phyloP scores from a whole-genome alignment of 108 stramenopile genomes.

The Schizochytrium sp. region DNA sequence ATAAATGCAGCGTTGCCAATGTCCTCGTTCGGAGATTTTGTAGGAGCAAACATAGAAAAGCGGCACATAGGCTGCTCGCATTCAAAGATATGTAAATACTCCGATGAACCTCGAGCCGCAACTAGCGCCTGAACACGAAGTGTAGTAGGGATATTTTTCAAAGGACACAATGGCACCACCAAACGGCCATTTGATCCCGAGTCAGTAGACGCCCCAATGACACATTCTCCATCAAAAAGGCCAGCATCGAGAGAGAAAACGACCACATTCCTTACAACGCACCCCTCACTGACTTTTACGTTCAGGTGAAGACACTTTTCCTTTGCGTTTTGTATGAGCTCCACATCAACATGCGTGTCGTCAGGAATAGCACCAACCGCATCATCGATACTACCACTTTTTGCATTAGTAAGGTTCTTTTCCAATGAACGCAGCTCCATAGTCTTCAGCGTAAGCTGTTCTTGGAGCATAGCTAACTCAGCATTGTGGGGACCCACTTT shows the following conservation, averaged over 20 bases:
- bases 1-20: neutral
- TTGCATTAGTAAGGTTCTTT: conserved; percentile 1
- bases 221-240: conserved; percentile 67
- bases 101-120: conserved; percentile 63
- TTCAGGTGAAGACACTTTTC: conserved; percentile 13
- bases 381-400: conserved; percentile 1
- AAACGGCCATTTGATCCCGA: neutral
- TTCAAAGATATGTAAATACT: conserved; percentile 72
- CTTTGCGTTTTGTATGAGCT: neutral
- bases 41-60: neutral
- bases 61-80: conserved; percentile 39
- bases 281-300: conserved; percentile 22
- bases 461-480: conserved; percentile 64
- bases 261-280: conserved; percentile 59
- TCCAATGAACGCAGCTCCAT: conserved; percentile 71
- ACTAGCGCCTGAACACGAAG: conserved; percentile 70
- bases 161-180: neutral
- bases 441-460: conserved; percentile 65
- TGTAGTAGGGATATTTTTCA: conserved; percentile 50
- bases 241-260: conserved; percentile 70
- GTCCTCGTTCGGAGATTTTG: neutral
- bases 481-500: neutral
- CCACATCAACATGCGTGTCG: conserved; percentile 63
- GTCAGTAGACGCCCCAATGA: neutral
- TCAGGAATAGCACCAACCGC: conserved; percentile 63